These are phyloP conservation scores for Nigrograna mackinnonii DNA, from an alignment of 2,329 filamentous ascomycete genomes.

Conservation along the genomic window DNA sequence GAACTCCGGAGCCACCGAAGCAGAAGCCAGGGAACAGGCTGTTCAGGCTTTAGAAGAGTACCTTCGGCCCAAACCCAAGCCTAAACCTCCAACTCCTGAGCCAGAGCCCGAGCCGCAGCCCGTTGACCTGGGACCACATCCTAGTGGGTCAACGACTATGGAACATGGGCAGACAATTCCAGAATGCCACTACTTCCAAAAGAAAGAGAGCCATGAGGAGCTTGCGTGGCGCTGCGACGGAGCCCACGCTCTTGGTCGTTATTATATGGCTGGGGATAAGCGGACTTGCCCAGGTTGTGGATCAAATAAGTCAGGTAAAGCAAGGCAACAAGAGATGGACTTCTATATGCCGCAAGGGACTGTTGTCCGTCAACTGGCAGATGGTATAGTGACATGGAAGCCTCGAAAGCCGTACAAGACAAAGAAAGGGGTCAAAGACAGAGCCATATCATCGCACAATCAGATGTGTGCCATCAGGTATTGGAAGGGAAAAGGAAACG, in stretches of 20 bases:
- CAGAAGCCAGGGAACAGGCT: constrained; percentile 15
- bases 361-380: constrained; percentile 21
- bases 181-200: constrained; percentile 15
- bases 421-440: background rate
- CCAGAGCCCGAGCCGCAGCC: constrained; percentile 15
- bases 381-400: constrained; percentile 14
- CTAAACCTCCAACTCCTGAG: constrained; percentile 9
- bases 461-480: constrained; percentile 24
- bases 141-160: constrained; percentile 27
- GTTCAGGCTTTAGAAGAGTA: constrained; percentile 15
- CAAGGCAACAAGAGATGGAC: constrained; percentile 21
- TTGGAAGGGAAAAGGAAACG: constrained; percentile 16
- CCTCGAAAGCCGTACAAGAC: constrained; percentile 22
- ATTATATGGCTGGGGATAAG: constrained; percentile 30
- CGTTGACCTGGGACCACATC: constrained; percentile 22
- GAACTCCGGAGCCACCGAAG: constrained; percentile 7
- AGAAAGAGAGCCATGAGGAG: constrained; percentile 11
- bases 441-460: constrained; percentile 15
- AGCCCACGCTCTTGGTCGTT: constrained; percentile 30
- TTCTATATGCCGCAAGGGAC: constrained; percentile 25
- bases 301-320: constrained; percentile 11
- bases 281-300: constrained; percentile 27
- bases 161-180: constrained; percentile 29
- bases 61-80: constrained; percentile 14
- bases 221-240: constrained; percentile 31